Base-by-base conservation (phyloP, 257 asterid species). In the Lycium ferocissimum region DNA sequence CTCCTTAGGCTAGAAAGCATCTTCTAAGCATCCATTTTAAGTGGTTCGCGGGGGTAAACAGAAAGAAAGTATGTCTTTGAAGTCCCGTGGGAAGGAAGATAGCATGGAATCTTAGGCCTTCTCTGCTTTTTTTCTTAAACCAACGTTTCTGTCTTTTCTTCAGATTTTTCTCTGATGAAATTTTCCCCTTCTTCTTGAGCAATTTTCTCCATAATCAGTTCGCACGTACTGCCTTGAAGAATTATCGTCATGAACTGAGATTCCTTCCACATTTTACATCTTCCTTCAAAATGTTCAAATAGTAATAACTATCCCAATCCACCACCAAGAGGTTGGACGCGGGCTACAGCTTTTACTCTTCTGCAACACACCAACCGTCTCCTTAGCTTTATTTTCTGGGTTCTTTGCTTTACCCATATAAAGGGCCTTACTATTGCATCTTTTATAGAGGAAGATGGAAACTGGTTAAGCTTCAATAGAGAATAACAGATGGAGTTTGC, bases 211-310 rank as follows among this genome's bases (percentile, higher is more conserved):
- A 20, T 6, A 75, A 47, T 13, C 53, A 47, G 20, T n/a, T n/a
- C n/a, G n/a, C n/a, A n/a, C n/a, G n/a, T n/a, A 0, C 38, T 1
- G 0, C 43, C 20, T 12, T 22, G 20, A 57, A 47, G 6, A 75
- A 20, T 47, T 72, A 45, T 72, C 5, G 0, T 49, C 61, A 20
- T 73, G 61, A 73, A 47, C 17, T 20, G 81, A 73, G 79, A 73
- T 47, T 51, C 22, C 47, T 76, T 51, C 38, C 45, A 14, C 20
- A 4, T 51, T 45, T 26, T 53, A 51, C 65, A 26, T 76, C 15
- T 76, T 76, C 57, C 43, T 53, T 76, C 81, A 75, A 76, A 26
- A 26, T 26, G 65, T 76, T 53, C 65, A 53, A 26, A 13, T 53
- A 76, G 2, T 7, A 7, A 51, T 26, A 14, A 1, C 49, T 14